These are phyloP conservation scores for Aspergillus incahuasiensis DNA, from an alignment of 495 filamentous ascomycete species.

Conservation along the genomic window DNA sequence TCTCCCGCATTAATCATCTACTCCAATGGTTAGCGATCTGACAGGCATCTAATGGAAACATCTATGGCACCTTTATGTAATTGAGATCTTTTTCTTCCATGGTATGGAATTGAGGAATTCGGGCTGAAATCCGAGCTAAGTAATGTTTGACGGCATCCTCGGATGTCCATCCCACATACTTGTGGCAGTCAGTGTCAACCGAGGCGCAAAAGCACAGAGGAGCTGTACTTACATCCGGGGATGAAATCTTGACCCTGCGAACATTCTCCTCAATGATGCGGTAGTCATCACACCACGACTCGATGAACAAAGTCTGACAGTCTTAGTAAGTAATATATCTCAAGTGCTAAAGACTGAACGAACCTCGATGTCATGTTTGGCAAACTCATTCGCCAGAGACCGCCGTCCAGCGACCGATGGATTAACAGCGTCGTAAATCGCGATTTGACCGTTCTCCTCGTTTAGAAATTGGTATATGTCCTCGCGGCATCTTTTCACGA, in stretches of 20 bases:
- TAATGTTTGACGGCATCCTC: slow-evolving; percentile 92
- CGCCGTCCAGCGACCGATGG: slow-evolving; percentile 77
- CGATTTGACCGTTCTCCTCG: slow-evolving; percentile 95
- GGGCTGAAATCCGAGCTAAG: slow-evolving; percentile 77
- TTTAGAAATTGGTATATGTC: slow-evolving; percentile 96
- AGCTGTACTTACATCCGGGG: slow-evolving; percentile 69
- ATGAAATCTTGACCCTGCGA: slow-evolving; percentile 93
- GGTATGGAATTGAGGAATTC: slow-evolving; percentile 93
- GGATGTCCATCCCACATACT: slow-evolving; percentile 86
- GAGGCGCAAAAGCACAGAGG: background rate
- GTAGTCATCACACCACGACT: slow-evolving; percentile 90
- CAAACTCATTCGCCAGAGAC: slow-evolving; percentile 90
- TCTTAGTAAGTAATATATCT: background rate
- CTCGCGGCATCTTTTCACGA: slow-evolving; percentile 93
- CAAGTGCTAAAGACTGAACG: slow-evolving; percentile 6
- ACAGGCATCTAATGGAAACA: background rate
- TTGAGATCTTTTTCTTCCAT: slow-evolving; percentile 93
- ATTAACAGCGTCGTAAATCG: slow-evolving; percentile 99
- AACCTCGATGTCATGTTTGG: slow-evolving; percentile 90
- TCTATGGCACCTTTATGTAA: slow-evolving; percentile 71
- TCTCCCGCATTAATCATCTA: slow-evolving; percentile 98
- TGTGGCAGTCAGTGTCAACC: slow-evolving; percentile 18
- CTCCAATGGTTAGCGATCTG: slow-evolving; percentile 3
- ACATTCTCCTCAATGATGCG: slow-evolving; percentile 96
- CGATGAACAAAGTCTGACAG: slow-evolving; percentile 83